These are phyloP conservation scores for Pythium aquatile DNA, from an alignment of 352 stramenopile genomes.

Conservation along the genomic window DNA sequence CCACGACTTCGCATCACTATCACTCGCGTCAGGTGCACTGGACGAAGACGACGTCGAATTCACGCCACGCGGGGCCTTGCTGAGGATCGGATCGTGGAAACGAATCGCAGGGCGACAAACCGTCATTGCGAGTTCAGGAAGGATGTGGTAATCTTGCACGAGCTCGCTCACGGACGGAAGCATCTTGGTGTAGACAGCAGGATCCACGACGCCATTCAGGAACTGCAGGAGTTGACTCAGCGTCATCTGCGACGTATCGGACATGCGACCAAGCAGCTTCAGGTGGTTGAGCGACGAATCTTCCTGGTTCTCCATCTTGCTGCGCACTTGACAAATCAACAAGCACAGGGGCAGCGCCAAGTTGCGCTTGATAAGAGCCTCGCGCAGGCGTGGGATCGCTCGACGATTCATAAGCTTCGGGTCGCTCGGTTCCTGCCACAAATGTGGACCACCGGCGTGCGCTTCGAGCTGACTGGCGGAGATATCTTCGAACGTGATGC, in stretches of 20 bases:
- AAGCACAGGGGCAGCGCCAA: slow-evolving; percentile 74
- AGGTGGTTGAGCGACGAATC: slow-evolving; percentile 54
- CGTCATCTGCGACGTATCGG: slow-evolving; percentile 85
- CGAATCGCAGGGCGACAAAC: slow-evolving; percentile 78
- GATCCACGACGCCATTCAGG: slow-evolving; percentile 69
- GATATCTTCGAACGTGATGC: slow-evolving; percentile 85
- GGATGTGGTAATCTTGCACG: slow-evolving; percentile 73
- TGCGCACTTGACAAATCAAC: slow-evolving; percentile 84
- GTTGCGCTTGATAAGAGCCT: slow-evolving; percentile 80
- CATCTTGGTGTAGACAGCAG: slow-evolving; percentile 67
- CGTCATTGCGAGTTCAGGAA: slow-evolving; percentile 74
- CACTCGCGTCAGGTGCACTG: slow-evolving; percentile 20
- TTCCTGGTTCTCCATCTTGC: slow-evolving; percentile 81
- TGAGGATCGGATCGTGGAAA: slow-evolving; percentile 66
- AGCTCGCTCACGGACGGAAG: slow-evolving; percentile 61
- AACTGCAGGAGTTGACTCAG: slow-evolving; percentile 88
- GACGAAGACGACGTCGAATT: slow-evolving; percentile 32
- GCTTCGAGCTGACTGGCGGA: slow-evolving; percentile 82
- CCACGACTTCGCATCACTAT: slow-evolving; percentile 36
- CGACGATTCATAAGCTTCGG: slow-evolving; percentile 83
- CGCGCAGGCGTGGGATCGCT: slow-evolving; percentile 75
- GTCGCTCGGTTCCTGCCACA: slow-evolving; percentile 78
- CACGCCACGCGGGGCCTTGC: slow-evolving; percentile 58
- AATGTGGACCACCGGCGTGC: slow-evolving; percentile 67
- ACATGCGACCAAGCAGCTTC: slow-evolving; percentile 77